Percentiles rank a stretch among this genome's conserved stretches.
Conservation (phyloP, 116 monocot species). For the Iris pallida region DNA sequence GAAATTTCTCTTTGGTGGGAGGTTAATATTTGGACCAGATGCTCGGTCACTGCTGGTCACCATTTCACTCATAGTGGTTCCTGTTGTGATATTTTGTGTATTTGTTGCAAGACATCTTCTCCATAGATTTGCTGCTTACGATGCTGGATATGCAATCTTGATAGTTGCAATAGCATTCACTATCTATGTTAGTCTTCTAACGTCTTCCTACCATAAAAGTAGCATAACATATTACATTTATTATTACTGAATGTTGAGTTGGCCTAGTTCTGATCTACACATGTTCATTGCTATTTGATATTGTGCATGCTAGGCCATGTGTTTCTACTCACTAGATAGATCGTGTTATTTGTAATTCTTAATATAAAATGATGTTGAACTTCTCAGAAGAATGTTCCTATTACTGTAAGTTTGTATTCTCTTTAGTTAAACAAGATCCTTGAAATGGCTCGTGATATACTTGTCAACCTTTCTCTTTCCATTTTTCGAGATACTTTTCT, state of each 20-base stretch:
- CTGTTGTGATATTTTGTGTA: constrained; percentile 69
- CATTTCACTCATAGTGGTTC: constrained; percentile 53
- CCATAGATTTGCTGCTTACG: constrained; percentile 65
- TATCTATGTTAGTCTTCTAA: constrained; percentile 46
- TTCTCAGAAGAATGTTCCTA: no score
- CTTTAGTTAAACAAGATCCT: no score
- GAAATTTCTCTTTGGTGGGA: constrained; percentile 51
- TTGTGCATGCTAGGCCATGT: no score
- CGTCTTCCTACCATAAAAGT: neutral
- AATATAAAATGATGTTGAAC: no score
- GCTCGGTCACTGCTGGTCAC: constrained; percentile 54
- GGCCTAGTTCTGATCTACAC: no score
- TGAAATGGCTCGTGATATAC: no score
- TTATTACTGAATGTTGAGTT: neutral
- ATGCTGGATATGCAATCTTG: constrained; percentile 75
- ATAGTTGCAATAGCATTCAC: constrained; percentile 51
- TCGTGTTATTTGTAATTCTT: no score
- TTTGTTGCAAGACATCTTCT: constrained; percentile 76
- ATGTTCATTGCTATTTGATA: no score
- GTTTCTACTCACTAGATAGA: no score
- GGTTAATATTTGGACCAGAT: constrained; percentile 90
- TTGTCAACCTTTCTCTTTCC: no score
- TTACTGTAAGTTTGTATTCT: no score
- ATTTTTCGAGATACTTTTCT: no score
- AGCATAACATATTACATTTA: neutral